Evolutionary conservation across 2,329 filamentous ascomycete species (phyloP), one percentile per base, ranked within the genome.

Genomic region (Colletotrichum sp.): DNA sequence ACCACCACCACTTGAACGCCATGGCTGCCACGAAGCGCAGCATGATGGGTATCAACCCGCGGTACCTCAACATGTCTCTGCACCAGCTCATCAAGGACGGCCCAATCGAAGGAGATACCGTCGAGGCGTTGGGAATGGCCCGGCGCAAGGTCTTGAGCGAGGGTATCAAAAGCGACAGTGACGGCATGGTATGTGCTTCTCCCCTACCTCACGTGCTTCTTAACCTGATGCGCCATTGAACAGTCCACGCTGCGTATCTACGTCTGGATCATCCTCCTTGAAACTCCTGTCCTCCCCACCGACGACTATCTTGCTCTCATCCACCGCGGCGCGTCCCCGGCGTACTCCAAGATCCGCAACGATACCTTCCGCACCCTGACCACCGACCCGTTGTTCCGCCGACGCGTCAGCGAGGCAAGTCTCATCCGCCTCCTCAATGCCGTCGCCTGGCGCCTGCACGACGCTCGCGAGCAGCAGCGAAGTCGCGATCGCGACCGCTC

Each of bases 311-410:
- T 98, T 78, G 91, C 92, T 73, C 93, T 98, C 60, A 94, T 99
- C 78, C 96, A 98, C 82, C 95, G 97, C 78, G 96, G 97, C 77
- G 94, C 96, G 28, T 98, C 96, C 5, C 96, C 96, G 1, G 96
- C 96, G 61, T 98, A 99, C 86, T 93, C 95, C 81, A 99, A 99
- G 87, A 99, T 99, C 82, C 95, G 96, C 83, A 98, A 99, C 85
- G 97, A 99, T 84, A 98, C 97, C 55, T 98, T 98, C 84, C 95
- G 97, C 80, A 99, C 97, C 1, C 89, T 99, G 71, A 97, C 97
- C 36, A 98, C 96, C 68, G 97, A 99, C 82, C 96, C 96, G n/a
- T 91, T 99, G 44, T 99, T 98, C 88, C 95, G 97, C 77, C 93
- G 97, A 36, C 94, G 96, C 74, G 97, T 99, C 75, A 98, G 95